Percentiles rank a stretch among this genome's conserved stretches.
Evolutionary conservation across 2,329 filamentous ascomycete genomes (phyloP).

Genomic region (Rhexocercosporidium sp.): DNA sequence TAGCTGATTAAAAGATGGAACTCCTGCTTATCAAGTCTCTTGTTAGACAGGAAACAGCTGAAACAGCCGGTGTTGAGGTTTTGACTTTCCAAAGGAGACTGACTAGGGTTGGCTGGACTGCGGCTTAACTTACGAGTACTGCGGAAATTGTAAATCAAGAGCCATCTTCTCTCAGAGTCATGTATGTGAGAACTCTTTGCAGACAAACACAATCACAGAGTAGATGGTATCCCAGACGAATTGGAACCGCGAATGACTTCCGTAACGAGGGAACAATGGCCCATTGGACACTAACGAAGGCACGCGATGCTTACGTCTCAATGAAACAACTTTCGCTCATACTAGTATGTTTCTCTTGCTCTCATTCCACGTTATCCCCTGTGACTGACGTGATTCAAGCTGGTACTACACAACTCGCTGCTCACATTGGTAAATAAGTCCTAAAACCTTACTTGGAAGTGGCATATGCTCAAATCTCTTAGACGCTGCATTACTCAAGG

Average conservation of each 20-base stretch:
- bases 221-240: neutral
- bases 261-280: neutral
- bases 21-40: too few species aligned
- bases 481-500: neutral
- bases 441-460: neutral
- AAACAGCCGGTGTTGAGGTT: too few species aligned
- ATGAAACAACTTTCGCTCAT: neutral
- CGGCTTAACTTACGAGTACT: too few species aligned
- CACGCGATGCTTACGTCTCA: neutral
- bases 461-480: neutral
- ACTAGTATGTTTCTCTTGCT: neutral
- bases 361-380: neutral
- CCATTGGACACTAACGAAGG: neutral
- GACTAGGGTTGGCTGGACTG: too few species aligned
- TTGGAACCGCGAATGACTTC: neutral
- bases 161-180: neutral
- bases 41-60: too few species aligned
- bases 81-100: too few species aligned
- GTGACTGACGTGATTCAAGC: neutral
- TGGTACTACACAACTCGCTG: neutral
- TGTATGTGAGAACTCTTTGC: neutral
- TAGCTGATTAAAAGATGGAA: too few species aligned
- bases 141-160: neutral
- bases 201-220: neutral
- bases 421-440: neutral